phyloP scores from a whole-genome alignment of 2,329 filamentous ascomycete genomes.

The Bretziella fagacearum region DNA sequence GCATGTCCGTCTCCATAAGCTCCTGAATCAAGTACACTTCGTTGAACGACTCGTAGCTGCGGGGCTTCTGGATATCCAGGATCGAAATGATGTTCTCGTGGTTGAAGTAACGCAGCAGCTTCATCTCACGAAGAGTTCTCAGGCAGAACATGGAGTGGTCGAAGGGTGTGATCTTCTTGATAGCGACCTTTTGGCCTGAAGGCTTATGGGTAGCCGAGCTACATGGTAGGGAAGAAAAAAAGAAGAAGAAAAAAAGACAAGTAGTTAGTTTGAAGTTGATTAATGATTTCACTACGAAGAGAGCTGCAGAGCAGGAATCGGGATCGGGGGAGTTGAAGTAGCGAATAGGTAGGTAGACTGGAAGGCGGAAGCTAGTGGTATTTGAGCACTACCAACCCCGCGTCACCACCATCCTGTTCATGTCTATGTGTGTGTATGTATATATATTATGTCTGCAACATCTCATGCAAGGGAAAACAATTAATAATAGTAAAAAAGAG shows the following conservation, averaged over 20 bases:
- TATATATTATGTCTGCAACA: background rate
- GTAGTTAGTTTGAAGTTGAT: background rate
- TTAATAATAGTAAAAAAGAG: no score
- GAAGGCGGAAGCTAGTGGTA: background rate
- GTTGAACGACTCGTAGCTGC: conserved; percentile 88
- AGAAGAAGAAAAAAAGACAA: background rate
- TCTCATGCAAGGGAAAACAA: background rate
- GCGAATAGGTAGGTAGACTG: background rate
- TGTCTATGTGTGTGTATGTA: background rate
- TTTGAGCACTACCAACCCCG: background rate
- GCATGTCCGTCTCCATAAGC: conserved; percentile 99
- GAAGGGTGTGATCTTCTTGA: conserved; percentile 99
- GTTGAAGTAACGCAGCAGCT: conserved; percentile 96
- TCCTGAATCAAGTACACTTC: conserved; percentile 99
- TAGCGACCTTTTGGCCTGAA: conserved; percentile 93
- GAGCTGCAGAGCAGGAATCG: background rate
- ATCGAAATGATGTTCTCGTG: conserved; percentile 99
- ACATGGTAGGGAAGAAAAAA: conserved; percentile 7
- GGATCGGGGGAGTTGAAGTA: background rate
- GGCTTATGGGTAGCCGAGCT: conserved; percentile 97
- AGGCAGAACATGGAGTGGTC: conserved; percentile 99
- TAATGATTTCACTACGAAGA: background rate
- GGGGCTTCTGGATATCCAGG: conserved; percentile 93
- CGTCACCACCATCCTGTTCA: background rate
- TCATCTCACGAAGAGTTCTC: conserved; percentile 95